Evolutionary conservation across 495 filamentous ascomycete genomes (phyloP).

Genomic region (Cercophora sp.): DNA sequence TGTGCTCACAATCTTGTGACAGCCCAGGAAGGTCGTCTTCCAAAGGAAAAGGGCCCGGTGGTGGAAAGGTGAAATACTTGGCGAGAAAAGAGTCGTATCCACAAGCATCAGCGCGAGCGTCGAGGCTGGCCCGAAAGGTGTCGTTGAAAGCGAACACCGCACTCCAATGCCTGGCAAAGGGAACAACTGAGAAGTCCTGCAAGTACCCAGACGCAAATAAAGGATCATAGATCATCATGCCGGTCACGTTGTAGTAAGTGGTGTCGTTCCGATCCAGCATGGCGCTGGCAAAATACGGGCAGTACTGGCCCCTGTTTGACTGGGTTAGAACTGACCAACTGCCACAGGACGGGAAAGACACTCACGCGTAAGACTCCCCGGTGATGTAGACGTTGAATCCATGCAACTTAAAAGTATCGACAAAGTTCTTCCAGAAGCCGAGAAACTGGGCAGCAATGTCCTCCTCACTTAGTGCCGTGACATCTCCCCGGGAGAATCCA

Average conservation of each 20-base stretch:
- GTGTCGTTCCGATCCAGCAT: slow-evolving; percentile 69
- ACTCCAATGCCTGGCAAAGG: slow-evolving; percentile 60
- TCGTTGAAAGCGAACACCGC: slow-evolving; percentile 63
- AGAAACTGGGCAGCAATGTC: slow-evolving; percentile 66
- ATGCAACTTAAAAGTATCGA: slow-evolving; percentile 62
- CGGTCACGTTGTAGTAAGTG: slow-evolving; percentile 62
- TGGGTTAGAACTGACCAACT: neutral
- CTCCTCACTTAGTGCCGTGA: slow-evolving; percentile 58
- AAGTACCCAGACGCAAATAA: slow-evolving; percentile 50
- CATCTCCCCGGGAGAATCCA: slow-evolving; percentile 61
- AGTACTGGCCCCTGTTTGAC: slow-evolving; percentile 55
- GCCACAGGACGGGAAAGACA: neutral
- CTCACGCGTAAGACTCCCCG: slow-evolving; percentile 63
- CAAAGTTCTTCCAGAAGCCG: slow-evolving; percentile 67
- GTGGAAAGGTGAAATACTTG: slow-evolving; percentile 64
- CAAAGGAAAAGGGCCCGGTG: slow-evolving; percentile 41
- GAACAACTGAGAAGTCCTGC: slow-evolving; percentile 50
- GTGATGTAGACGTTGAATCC: slow-evolving; percentile 63
- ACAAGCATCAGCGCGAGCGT: slow-evolving; percentile 52
- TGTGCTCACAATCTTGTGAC: slow-evolving; percentile 24
- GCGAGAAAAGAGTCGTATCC: slow-evolving; percentile 62
- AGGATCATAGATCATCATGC: slow-evolving; percentile 68
- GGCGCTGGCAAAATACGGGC: slow-evolving; percentile 73
- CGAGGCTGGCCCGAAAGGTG: slow-evolving; percentile 57
- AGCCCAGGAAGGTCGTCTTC: slow-evolving; percentile 16